Evolutionary conservation across 2,329 filamentous ascomycete species (phyloP).

Genomic region (Colletotrichum echinochloae): DNA sequence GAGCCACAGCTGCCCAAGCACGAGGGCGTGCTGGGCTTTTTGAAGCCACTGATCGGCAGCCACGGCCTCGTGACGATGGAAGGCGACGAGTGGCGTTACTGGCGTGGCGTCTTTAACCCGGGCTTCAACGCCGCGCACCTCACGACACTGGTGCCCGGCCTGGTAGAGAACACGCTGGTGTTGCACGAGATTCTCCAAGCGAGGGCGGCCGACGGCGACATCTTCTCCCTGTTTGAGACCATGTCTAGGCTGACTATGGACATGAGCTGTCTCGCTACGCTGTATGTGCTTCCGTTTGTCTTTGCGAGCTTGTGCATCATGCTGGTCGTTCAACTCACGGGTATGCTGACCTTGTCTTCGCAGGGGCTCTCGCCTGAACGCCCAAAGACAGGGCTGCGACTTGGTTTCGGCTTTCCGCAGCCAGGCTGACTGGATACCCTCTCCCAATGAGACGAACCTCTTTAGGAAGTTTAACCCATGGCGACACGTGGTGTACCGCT

Average conservation of each 20-base stretch:
- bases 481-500: constrained; percentile 7
- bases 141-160: constrained; percentile 49
- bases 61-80: constrained; percentile 49
- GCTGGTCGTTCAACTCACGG: neutral
- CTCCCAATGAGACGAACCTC: constrained; percentile 12
- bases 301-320: neutral
- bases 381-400: constrained; percentile 10
- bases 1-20: constrained; percentile 44
- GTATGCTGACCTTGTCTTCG: neutral
- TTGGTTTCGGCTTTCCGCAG: constrained; percentile 12
- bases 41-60: constrained; percentile 48
- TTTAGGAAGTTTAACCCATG: constrained; percentile 11
- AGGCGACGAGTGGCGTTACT: constrained; percentile 46
- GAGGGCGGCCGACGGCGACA: neutral
- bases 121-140: constrained; percentile 53
- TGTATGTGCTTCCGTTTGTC: constrained; percentile 41
- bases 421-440: constrained; percentile 12
- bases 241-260: constrained; percentile 55
- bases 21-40: constrained; percentile 47
- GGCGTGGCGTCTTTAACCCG: constrained; percentile 50
- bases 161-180: constrained; percentile 52
- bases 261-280: constrained; percentile 51
- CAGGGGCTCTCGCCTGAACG: constrained; percentile 6
- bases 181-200: constrained; percentile 43
- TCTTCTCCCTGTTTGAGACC: constrained; percentile 48